Evolutionary conservation across 495 filamentous ascomycete species (phyloP).

Genomic region (Daldinia concentrica): DNA sequence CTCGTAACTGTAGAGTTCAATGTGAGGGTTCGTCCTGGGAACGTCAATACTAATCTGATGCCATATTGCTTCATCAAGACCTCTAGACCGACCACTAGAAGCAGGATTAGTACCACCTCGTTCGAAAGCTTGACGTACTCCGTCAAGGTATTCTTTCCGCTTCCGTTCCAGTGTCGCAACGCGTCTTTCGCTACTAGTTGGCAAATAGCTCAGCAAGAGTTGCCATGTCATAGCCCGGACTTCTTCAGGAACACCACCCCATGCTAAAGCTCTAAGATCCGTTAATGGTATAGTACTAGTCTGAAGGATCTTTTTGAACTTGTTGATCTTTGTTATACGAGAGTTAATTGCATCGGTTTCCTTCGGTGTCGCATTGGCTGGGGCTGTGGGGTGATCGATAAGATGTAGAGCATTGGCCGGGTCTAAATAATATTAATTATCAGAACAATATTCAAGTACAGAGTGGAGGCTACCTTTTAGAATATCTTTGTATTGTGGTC

Average conservation of each 20-base stretch:
- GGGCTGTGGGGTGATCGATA: constrained; percentile 83
- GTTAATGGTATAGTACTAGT: constrained; percentile 84
- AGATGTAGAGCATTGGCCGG: constrained; percentile 95
- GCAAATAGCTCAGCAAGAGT: constrained; percentile 91
- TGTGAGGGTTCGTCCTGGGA: constrained; percentile 94
- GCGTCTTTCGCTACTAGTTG: constrained; percentile 89
- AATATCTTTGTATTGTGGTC: constrained; percentile 97
- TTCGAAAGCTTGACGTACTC: constrained; percentile 93
- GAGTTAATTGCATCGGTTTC: constrained; percentile 88
- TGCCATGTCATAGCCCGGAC: constrained; percentile 99
- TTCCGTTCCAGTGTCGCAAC: constrained; percentile 93
- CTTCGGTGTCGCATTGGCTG: constrained; percentile 78
- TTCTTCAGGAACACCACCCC: constrained; percentile 94
- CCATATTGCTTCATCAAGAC: constrained; percentile 95
- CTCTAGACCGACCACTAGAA: constrained; percentile 66
- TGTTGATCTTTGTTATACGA: constrained; percentile 93
- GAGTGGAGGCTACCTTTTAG: constrained; percentile 66
- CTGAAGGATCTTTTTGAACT: constrained; percentile 96
- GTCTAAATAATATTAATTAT: constrained; percentile 62
- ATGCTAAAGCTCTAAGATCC: constrained; percentile 84
- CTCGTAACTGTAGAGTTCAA: constrained; percentile 93
- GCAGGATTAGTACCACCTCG: constrained; percentile 58
- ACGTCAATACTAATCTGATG: constrained; percentile 99
- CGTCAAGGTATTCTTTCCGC: constrained; percentile 95
- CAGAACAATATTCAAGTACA: neutral